Percentiles rank a stretch among this genome's conserved stretches.
phyloP scores from a whole-genome alignment of 176 grass and related monocot species.

The Cocos nucifera region DNA sequence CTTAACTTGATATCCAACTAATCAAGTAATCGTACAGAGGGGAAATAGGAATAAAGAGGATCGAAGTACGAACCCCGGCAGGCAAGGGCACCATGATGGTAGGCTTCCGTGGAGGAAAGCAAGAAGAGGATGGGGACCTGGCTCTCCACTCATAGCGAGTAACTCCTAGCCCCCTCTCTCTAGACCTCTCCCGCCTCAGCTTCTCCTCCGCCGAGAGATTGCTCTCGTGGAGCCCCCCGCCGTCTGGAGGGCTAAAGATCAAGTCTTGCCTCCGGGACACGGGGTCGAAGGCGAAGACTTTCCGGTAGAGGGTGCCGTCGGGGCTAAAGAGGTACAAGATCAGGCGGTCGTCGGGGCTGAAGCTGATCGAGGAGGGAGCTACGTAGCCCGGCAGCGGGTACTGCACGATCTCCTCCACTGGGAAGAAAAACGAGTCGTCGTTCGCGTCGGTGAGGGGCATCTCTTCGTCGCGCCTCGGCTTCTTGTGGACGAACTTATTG shows the following conservation, averaged over 20 bases:
- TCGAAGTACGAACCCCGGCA: conserved; percentile 54
- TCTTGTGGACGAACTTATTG: conserved; percentile 14
- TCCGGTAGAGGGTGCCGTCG: conserved; percentile 71
- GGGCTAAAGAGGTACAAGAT: conserved; percentile 74
- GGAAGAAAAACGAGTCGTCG: conserved; percentile 22
- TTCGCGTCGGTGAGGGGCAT: conserved; percentile 51
- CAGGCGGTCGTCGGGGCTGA: conserved; percentile 78
- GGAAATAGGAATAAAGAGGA: background rate
- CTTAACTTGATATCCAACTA: no score
- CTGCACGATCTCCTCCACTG: conserved; percentile 79
- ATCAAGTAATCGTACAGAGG: background rate
- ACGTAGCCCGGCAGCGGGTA: conserved; percentile 81
- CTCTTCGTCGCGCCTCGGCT: conserved; percentile 14
- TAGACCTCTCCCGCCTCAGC: conserved; percentile 67
- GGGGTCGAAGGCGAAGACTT: conserved; percentile 64
- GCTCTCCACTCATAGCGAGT: conserved; percentile 81
- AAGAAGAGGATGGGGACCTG: conserved; percentile 14
- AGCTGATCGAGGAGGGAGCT: conserved; percentile 59
- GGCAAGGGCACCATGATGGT: conserved; percentile 86
- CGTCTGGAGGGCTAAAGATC: conserved; percentile 62
- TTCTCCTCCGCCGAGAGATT: conserved; percentile 84
- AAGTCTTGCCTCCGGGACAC: conserved; percentile 47
- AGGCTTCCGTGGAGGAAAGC: conserved; percentile 10
- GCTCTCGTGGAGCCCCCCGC: conserved; percentile 71
- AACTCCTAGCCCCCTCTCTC: conserved; percentile 90